Evolutionary conservation across 139 green algal genomes (phyloP), one percentile per base, ranked within the genome.

Genomic region (Ulvella scutata): DNA sequence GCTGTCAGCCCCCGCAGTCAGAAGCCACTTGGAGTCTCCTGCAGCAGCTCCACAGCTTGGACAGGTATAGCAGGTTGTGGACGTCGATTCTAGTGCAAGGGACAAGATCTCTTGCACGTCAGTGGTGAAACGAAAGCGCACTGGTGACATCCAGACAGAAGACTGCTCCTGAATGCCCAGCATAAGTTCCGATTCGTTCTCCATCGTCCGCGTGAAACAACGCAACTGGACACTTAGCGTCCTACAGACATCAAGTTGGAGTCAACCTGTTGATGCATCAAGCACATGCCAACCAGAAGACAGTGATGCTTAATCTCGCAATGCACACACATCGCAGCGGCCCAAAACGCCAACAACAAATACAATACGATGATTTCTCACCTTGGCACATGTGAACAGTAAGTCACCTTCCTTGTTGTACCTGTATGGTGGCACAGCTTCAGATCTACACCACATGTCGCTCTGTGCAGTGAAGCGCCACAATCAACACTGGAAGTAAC

Each of bases 361-460:
- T 59, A 13, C 13, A 13, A 59, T 26, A 59, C 40, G 21, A 59
- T 59, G 40, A 59, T 17, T 59, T 59, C 21, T 20, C 40, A 94
- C 89, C 86, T 98, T 99, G 36, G 90, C 95, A 72, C 92, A 98
- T 26, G 81, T 93, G 34, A 99, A 85, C 0, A 99, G 74, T 28
- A 99, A 80, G 77, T 99, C 95, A 13, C 95, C 95, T 43, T 99
- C 95, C 0, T 81, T 75, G 76, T 99, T 99, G 86, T 94, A 99
- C 80, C 90, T 96, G 83, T 72, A 37, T 73, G 75, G 38, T 20
- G 9, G 38, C 23, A 74, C 26, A 23, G 51, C 29, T 72, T 9
- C 76, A 80, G 7, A 33, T 34, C 23, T 26, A 73, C 7, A 43
- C 37, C 38, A 23, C 75, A 62, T 4, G 17, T 59, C 33, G 21